phyloP scores from a whole-genome alignment of 2,329 filamentous ascomycete genomes.

The Epichloe typhina region DNA sequence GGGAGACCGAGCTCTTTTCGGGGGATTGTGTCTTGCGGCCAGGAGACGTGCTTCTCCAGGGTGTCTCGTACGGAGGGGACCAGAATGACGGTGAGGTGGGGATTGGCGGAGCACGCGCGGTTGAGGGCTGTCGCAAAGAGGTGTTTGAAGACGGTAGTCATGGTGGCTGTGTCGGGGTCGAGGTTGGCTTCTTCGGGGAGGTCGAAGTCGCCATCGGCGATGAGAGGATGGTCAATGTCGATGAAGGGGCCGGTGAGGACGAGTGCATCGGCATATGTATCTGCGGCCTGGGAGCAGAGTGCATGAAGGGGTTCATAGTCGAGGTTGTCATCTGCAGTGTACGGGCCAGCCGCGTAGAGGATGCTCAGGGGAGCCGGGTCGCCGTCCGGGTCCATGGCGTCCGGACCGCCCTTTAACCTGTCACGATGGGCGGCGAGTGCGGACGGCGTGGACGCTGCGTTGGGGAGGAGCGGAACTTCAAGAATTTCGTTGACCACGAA shows the following conservation, averaged over 20 bases:
- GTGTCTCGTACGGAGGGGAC: conserved; percentile 74
- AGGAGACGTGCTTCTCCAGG: conserved; percentile 72
- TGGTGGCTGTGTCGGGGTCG: conserved; percentile 65
- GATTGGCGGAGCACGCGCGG: conserved; percentile 55
- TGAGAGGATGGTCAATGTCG: conserved; percentile 78
- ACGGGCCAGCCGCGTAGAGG: conserved; percentile 73
- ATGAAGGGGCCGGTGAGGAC: conserved; percentile 80
- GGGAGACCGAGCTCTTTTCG: conserved; percentile 65
- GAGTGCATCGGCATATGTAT: conserved; percentile 63
- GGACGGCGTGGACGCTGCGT: conserved; percentile 54
- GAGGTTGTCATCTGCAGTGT: conserved; percentile 83
- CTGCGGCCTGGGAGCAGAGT: conserved; percentile 64
- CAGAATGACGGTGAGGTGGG: conserved; percentile 67
- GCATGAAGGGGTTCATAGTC: conserved; percentile 78
- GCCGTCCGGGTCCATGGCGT: conserved; percentile 42
- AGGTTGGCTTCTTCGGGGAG: conserved; percentile 49
- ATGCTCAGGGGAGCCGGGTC: conserved; percentile 57
- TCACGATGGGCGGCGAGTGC: conserved; percentile 57
- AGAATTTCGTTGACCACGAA: conserved; percentile 72
- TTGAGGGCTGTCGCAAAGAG: conserved; percentile 64
- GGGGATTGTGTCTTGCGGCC: conserved; percentile 53
- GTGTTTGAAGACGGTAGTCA: conserved; percentile 72
- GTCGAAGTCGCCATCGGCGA: conserved; percentile 70
- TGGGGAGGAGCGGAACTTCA: conserved; percentile 58
- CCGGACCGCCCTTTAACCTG: conserved; percentile 50